A percentile compares a stretch with the other conserved stretches of the same genome.
Conservation (phyloP, 1,139 yeast genomes). For the Hemisphaericaspora subhashii region DNA sequence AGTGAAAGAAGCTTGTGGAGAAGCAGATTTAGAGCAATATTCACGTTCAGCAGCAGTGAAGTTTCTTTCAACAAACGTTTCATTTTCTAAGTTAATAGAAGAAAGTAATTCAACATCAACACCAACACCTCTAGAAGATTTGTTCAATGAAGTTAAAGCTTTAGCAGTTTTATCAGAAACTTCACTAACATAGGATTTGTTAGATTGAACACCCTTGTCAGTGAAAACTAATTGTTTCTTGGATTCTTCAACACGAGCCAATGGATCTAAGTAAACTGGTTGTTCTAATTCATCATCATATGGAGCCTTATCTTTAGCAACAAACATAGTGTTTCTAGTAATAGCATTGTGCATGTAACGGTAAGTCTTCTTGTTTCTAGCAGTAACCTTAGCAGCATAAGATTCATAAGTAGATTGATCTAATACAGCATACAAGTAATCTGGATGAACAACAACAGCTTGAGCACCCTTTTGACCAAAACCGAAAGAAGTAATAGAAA, state of each 20-base stretch:
- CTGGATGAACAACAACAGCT: constrained; percentile 89
- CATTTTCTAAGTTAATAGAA: constrained; percentile 78
- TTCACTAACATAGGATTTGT: constrained; percentile 34
- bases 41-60: constrained; percentile 78
- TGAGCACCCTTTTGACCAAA: constrained; percentile 99
- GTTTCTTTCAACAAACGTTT: constrained; percentile 87
- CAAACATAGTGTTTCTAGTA: constrained; percentile 87
- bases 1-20: constrained; percentile 86
- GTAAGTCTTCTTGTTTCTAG: constrained; percentile 89
- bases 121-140: constrained; percentile 75
- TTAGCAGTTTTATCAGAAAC: constrained; percentile 47
- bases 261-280: constrained; percentile 91
- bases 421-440: constrained; percentile 85
- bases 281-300: constrained; percentile 85
- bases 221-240: constrained; percentile 54
- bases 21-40: constrained; percentile 73
- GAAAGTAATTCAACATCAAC: constrained; percentile 93
- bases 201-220: constrained; percentile 39
- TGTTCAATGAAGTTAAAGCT: constrained; percentile 49
- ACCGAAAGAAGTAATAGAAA: constrained; percentile 94
- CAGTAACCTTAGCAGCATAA: constrained; percentile 68
- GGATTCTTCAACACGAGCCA: constrained; percentile 71
- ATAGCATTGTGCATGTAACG: constrained; percentile 96
- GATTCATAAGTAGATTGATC: constrained; percentile 66
- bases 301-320: constrained; percentile 92